phyloP scores from a whole-genome alignment of 306 rosid species.

The Geum urbanum region DNA sequence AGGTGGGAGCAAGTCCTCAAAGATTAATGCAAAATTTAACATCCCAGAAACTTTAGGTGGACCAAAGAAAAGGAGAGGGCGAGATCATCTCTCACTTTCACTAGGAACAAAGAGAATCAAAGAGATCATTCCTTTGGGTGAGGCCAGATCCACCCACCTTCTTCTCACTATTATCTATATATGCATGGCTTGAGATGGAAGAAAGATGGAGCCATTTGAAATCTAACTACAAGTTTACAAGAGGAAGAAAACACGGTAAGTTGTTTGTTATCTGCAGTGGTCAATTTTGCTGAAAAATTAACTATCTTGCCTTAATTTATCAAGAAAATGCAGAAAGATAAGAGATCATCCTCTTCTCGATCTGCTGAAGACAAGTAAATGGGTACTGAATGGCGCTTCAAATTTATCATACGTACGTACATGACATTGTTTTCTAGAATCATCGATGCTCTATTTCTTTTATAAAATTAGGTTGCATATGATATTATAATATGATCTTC shows the following conservation, averaged over 20 bases:
- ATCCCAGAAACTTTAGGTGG: constrained; percentile 32
- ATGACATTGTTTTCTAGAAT: constrained; percentile 1
- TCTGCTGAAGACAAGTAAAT: background rate
- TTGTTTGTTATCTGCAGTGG: constrained; percentile 39
- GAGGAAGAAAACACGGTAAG: constrained; percentile 19
- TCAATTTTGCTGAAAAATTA: constrained; percentile 23
- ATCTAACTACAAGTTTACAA: constrained; percentile 14
- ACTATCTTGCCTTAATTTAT: no score
- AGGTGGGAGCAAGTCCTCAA: constrained; percentile 18
- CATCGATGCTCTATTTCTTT: background rate
- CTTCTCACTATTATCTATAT: constrained; percentile 14
- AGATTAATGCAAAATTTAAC: constrained; percentile 14
- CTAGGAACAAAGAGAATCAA: constrained; percentile 60
- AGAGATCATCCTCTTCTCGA: background rate
- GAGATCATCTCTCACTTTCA: constrained; percentile 48
- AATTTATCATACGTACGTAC: no score
- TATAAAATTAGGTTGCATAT: background rate
- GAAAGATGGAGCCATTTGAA: constrained; percentile 28
- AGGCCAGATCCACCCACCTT: no score
- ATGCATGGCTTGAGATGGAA: constrained; percentile 38
- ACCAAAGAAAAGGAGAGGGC: constrained; percentile 52
- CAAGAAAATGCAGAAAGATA: no score
- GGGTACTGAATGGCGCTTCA: background rate
- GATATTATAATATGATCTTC: no score
- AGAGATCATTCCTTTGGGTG: constrained; percentile 50